These are phyloP conservation scores for Rhizophagus clarus DNA, from an alignment of 192 early-diverging fungal species.

Conservation along the genomic window DNA sequence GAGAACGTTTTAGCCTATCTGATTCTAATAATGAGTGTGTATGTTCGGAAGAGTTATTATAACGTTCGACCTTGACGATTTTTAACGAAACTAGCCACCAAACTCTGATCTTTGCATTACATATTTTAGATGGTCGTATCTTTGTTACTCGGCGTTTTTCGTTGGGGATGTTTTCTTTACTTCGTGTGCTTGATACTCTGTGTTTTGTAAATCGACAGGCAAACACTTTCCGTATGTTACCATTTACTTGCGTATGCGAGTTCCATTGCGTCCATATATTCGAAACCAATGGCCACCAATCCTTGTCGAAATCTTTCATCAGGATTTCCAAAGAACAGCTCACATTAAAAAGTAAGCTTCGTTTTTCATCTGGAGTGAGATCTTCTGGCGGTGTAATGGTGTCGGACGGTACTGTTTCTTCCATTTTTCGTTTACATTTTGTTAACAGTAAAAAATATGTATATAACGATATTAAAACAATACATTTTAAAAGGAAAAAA, in stretches of 20 bases:
- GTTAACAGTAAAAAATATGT: too few relatives aligned
- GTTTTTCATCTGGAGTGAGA: not conserved
- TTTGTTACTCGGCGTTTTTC: not conserved
- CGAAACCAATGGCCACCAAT: not conserved
- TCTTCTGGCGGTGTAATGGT: not conserved
- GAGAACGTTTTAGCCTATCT: not conserved
- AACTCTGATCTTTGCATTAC: constrained; percentile 8
- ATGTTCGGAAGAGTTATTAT: constrained; percentile 3
- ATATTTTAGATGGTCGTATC: not conserved
- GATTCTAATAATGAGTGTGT: not conserved
- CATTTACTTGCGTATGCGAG: not conserved
- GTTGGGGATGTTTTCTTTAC: not conserved
- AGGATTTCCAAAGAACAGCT: not conserved
- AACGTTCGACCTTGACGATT: not conserved
- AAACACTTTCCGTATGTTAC: not conserved
- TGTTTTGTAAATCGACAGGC: not conserved
- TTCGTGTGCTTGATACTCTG: not conserved
- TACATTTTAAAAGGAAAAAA: too few relatives aligned
- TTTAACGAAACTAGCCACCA: not conserved
- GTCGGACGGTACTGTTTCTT: too few relatives aligned
- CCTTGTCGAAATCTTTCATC: not conserved
- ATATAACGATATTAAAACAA: too few relatives aligned
- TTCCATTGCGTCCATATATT: not conserved
- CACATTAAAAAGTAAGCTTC: not conserved
- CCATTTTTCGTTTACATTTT: too few relatives aligned